Evolutionary conservation across 2,329 filamentous ascomycete genomes (phyloP).

Genomic region (Tolypocladium ovalisporum): DNA sequence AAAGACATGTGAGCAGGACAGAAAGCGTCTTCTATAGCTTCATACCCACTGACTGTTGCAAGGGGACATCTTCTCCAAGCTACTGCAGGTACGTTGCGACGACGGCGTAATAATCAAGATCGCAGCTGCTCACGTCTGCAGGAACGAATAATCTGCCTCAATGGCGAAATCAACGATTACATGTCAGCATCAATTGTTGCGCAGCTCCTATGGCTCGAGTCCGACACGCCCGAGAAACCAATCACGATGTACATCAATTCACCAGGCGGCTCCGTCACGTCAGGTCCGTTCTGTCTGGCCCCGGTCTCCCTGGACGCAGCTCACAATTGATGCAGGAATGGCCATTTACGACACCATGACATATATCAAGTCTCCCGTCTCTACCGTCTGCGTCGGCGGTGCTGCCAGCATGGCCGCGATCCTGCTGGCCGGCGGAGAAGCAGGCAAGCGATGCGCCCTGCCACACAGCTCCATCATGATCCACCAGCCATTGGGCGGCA

Average conservation of each 20-base stretch:
- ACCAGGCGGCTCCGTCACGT: conserved; percentile 81
- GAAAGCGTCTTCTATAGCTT: neutral
- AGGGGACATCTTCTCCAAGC: conserved; percentile 77
- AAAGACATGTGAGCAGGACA: conserved; percentile 55
- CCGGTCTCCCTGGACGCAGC: neutral
- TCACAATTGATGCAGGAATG: conserved; percentile 31
- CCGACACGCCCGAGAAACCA: conserved; percentile 85
- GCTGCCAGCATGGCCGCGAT: conserved; percentile 93
- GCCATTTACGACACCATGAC: conserved; percentile 99
- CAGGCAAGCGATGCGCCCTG: conserved; percentile 76
- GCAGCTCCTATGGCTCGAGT: conserved; percentile 95
- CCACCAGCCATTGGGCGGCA: conserved; percentile 80
- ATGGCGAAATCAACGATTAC: conserved; percentile 81
- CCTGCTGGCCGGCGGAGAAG: conserved; percentile 73
- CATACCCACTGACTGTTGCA: conserved; percentile 10
- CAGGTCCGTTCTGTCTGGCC: conserved; percentile 27
- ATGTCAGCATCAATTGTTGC: conserved; percentile 91
- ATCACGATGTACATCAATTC: conserved; percentile 99
- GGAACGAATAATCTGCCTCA: conserved; percentile 91
- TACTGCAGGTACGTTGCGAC: conserved; percentile 50
- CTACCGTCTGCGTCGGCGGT: conserved; percentile 88
- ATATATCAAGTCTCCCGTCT: conserved; percentile 87
- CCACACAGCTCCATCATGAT: conserved; percentile 97
- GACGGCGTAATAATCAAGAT: neutral
- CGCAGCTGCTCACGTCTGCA: conserved; percentile 19